A percentile compares a stretch with the other conserved stretches of the same genome.
phyloP scores from a whole-genome alignment of 2,329 filamentous ascomycete species.

The Cyphellophora europaea region DNA sequence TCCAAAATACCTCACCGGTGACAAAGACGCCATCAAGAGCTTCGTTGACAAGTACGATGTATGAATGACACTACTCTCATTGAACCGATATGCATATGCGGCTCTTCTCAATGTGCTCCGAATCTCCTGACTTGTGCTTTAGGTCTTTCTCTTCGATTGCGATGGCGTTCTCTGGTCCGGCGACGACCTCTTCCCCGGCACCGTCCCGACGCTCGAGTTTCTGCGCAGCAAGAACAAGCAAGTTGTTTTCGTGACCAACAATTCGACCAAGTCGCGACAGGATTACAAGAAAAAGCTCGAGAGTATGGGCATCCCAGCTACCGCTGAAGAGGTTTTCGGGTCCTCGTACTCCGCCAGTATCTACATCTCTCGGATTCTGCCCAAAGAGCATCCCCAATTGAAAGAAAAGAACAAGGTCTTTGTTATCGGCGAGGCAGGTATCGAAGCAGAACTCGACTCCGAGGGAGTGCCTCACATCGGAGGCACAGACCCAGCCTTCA shows the following conservation, averaged over 20 bases:
- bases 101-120: too few relatives aligned
- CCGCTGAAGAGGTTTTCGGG: constrained; percentile 82
- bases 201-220: constrained; percentile 75
- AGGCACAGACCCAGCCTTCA: constrained; percentile 70
- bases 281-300: constrained; percentile 92
- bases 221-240: constrained; percentile 74
- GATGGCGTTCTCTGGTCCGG: constrained; percentile 98
- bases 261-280: constrained; percentile 88
- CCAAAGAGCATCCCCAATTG: constrained; percentile 9
- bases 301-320: constrained; percentile 60
- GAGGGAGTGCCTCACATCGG: constrained; percentile 76
- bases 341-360: constrained; percentile 91
- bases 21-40: constrained; percentile 63
- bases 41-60: constrained; percentile 93
- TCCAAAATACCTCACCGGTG: constrained; percentile 63
- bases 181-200: constrained; percentile 75
- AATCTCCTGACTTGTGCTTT: constrained; percentile 6
- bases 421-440: constrained; percentile 81
- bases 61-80: constrained; percentile 28
- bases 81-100: too few relatives aligned
- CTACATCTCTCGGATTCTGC: constrained; percentile 87
- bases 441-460: constrained; percentile 75
- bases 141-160: constrained; percentile 94
- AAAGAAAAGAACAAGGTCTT: constrained; percentile 84
- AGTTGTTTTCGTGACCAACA: constrained; percentile 95